Evolutionary conservation across 2,329 filamentous ascomycete species (phyloP), one percentile per base, ranked within the genome.

Genomic region (Boeremia lycopersici): DNA sequence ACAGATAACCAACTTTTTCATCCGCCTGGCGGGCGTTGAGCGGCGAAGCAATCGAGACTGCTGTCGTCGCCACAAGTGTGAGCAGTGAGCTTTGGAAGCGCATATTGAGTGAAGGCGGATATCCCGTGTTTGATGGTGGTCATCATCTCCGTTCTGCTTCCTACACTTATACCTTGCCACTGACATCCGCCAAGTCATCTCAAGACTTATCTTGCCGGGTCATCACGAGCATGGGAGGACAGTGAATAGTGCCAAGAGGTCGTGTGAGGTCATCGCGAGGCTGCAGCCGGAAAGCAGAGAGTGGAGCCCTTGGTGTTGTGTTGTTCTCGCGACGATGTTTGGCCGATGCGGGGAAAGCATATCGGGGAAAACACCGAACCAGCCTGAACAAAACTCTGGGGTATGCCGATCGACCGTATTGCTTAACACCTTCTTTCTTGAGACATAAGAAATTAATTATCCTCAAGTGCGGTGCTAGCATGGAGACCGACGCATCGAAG

Each of bases 1-100:
- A 54, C 6, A 54, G 40, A 17, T 54, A 54, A 12, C 51, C 51
- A 7, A 54, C 45, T 29, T 54, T 54, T 13, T 40, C n/a, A 17
- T 54, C 40, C 5, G 41, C n/a, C n/a, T 54, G 51, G n/a, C 45
- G 45, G 13, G 29, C n/a, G 8, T 19, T 40, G 28, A 48, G 45
- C 6, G 45, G 51, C 11, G 45, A 44, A 6, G 39, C 45, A 2
- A 45, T n/a, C 15, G 40, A 39, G 12, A 43, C 19, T 11, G 39
- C 12, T 11, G 35, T 12, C 15, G 15, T 15, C 13, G 44, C 44
- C 11, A 44, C 39, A 7, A 54, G 45, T 10, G 34, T 11, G 23
- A 41, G 10, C 8, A 54, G 19, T 13, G 29, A 34, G 9, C 12
- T 30, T 36, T 28, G 35, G 7, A 45, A 12, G 8, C 15, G 40